Conservation (phyloP, 164 flowering plant genomes). For the Magnolia kwangsiensis region DNA sequence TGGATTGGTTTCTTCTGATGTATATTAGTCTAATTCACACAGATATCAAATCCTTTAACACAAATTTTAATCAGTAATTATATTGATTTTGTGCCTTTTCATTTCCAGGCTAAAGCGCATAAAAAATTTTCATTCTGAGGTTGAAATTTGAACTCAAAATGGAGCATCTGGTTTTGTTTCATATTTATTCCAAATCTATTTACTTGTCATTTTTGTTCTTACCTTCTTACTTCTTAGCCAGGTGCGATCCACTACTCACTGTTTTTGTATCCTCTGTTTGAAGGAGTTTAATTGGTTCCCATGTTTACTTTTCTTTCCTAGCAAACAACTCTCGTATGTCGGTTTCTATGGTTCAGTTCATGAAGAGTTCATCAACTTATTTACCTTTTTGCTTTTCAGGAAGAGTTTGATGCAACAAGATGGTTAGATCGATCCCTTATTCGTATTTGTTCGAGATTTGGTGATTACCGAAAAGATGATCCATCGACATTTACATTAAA, state of each 20-base stretch:
- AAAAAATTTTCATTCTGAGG: background rate
- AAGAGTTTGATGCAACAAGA: slow-evolving; percentile 90
- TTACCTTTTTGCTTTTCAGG: slow-evolving; percentile 37
- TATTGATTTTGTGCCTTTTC: background rate
- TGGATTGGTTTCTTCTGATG: background rate
- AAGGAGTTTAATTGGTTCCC: too few relatives aligned
- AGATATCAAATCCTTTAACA: background rate
- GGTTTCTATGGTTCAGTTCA: background rate
- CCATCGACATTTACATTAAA: slow-evolving; percentile 84
- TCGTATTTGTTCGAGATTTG: slow-evolving; percentile 93
- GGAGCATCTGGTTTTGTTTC: background rate
- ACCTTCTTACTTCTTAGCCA: background rate
- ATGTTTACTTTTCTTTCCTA: too few relatives aligned
- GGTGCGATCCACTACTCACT: background rate
- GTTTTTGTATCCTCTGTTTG: too few relatives aligned
- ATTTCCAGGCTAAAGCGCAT: background rate
- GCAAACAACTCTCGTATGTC: background rate
- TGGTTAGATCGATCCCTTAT: slow-evolving; percentile 92
- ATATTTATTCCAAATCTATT: background rate
- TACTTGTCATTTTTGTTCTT: background rate
- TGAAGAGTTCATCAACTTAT: background rate
- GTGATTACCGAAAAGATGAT: slow-evolving; percentile 94
- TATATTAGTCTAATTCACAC: background rate
- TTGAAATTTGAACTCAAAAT: background rate
- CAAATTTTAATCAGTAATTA: background rate